Percentiles rank a stretch among this genome's conserved stretches.
phyloP scores from a whole-genome alignment of 73 alveolate genomes.

The Paramecium biaurelia region DNA sequence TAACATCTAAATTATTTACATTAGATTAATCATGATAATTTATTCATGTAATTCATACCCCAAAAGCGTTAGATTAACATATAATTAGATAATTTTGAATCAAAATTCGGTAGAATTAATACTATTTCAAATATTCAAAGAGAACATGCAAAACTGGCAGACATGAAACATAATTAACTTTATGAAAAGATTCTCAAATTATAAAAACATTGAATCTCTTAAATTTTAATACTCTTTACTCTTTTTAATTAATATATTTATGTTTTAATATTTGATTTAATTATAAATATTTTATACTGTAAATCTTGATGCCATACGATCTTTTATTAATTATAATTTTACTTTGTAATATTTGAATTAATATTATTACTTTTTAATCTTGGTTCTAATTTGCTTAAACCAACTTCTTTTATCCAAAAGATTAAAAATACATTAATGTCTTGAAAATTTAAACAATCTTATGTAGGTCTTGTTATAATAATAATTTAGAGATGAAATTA shows the following conservation, averaged over 20 bases:
- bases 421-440: too few species aligned
- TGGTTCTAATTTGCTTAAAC: too few species aligned
- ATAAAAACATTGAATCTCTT: neutral
- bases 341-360: too few species aligned
- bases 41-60: neutral
- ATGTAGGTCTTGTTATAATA: too few species aligned
- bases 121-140: neutral
- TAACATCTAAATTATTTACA: neutral
- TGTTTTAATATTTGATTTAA: neutral
- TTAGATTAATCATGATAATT: neutral
- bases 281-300: neutral
- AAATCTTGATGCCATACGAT: too few species aligned
- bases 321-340: too few species aligned
- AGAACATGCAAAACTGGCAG: neutral
- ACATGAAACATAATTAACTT: neutral
- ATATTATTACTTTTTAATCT: too few species aligned
- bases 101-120: neutral
- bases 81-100: neutral
- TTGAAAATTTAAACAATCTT: too few species aligned
- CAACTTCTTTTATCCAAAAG: too few species aligned
- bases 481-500: too few species aligned
- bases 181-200: neutral
- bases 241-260: neutral
- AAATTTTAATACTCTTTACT: neutral
- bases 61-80: neutral